Evolutionary conservation across 257 asterid genomes (phyloP).

Genomic region (Marsdenia floribunda): DNA sequence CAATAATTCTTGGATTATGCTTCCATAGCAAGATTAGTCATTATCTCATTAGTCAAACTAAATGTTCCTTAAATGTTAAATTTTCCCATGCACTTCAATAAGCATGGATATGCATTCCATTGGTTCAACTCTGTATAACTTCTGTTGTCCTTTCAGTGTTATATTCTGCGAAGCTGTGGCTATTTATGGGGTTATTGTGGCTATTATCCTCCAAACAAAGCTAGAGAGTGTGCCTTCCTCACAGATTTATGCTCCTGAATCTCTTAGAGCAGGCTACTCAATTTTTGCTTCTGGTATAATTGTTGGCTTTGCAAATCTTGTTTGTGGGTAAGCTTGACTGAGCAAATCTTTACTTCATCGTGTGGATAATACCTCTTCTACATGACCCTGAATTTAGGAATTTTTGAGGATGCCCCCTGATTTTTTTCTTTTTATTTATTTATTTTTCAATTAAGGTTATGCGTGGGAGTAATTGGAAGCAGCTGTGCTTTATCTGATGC

Average conservation of each 20-base stretch:
- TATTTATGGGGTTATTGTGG: slow-evolving; percentile 96
- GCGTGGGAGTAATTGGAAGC: slow-evolving; percentile 98
- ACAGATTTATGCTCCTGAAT: slow-evolving; percentile 69
- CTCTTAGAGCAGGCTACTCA: slow-evolving; percentile 97
- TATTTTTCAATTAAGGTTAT: slow-evolving; percentile 45
- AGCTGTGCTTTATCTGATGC: slow-evolving; percentile 98
- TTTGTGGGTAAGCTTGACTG: slow-evolving; percentile 71
- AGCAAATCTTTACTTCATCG: neutral
- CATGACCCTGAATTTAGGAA: neutral
- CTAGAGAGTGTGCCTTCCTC: slow-evolving; percentile 81
- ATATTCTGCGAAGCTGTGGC: slow-evolving; percentile 99
- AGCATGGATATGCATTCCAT: neutral
- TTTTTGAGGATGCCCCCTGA: neutral
- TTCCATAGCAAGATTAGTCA: neutral
- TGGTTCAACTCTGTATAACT: slow-evolving; percentile 6
- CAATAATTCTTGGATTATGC: neutral
- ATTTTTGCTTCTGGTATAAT: slow-evolving; percentile 97
- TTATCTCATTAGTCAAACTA: neutral
- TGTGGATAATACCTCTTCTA: neutral
- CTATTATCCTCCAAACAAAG: slow-evolving; percentile 98
- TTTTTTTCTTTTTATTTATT: slow-evolving; percentile 8
- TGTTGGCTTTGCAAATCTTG: slow-evolving; percentile 97
- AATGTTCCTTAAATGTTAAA: neutral
- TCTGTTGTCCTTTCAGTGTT: slow-evolving; percentile 47
- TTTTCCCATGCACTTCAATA: neutral